Evolutionary conservation across 106 monocot genomes (phyloP), one percentile per base, ranked within the genome.

Genomic region (Narthecium ossifragum): DNA sequence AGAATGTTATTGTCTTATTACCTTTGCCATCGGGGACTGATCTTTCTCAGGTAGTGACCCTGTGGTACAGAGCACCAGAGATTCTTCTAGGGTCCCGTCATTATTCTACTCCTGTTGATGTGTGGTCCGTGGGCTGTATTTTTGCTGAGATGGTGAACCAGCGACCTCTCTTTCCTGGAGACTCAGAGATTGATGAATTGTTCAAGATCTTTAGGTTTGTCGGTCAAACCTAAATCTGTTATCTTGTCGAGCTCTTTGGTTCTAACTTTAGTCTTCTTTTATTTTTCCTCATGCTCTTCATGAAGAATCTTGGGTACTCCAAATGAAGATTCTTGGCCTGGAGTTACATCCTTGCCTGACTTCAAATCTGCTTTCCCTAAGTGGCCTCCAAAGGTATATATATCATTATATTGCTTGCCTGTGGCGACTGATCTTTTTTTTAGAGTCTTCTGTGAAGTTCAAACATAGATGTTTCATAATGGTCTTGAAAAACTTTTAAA

Each of bases 91-190:
- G 98, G 30, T 74, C 91, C 23, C 61, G 84, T 12, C 87, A 88
- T 49, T 98, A 98, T 60, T 98, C 98, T 3, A 88, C 87, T 51
- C 98, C 98, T 31, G 87, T 88, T 41, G 98, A 98, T 75, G 70
- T 99, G 41, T 98, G 98, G 98, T 98, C 91, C n/a, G 88, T 98
- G 21, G 98, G 91, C 25, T 98, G 98, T 61, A 98, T 98, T 22
- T 98, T 98, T 79, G 98, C 98, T 20, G 91, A 98, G 72, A 91
- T 98, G 98, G 85, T 88, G 29, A 98, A 81, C 31, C 81, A 82
- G 61, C 64, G 69, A 4, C 87, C 98, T 20, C 50, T 98, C 6
- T 98, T 98, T 52, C 98, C 91, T 65, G 98, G 91, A 22, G 98
- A 98, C 48, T 98, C 98, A 31, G 98, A 98, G 62, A 91, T 98